Base-by-base conservation (phyloP, 2,329 filamentous ascomycete genomes). In the Cyphellophora attinorum region DNA sequence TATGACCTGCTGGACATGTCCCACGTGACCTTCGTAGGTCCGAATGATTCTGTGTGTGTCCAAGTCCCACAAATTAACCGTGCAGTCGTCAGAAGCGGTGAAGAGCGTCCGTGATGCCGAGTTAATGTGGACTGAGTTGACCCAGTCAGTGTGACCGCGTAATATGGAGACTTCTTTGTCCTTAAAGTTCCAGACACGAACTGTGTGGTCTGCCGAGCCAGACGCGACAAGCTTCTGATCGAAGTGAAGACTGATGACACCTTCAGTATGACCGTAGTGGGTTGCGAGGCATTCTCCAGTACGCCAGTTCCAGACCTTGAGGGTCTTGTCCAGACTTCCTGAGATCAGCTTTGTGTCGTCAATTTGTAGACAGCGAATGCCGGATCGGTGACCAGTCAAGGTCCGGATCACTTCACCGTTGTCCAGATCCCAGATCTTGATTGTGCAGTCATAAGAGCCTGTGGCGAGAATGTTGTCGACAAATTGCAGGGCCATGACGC, bases 291-390 rank as follows among this genome's bases (percentile, higher is more conserved):
- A 86, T 49, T 85, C 76, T 30, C 91, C 91, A 0, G 85, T 95
- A 42, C 82, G 76, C 86, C 88, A 95, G 54, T 98, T 93, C 91
- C 91, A 98, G 19, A 98, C 77, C 55, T 84, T 88, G 50, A 98
- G 73, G 4, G 81, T 93, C 31, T 76, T 74, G 57, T 96, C 91
- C 37, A 95, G 69, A 53, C 84, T 86, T 33, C 88, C 91, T 37
- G 82, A 93, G 54, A 95, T 88, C 40, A 98, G 70, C 52, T 93
- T 93, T 36, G 75, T 79, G 46, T 93, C 85, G 51, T 95, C 86
- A 51, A 96, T 96, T 53, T 96, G 88, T 23, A 98, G 68, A 36
- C 86, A 84, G 27, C 91, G 76, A 40, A 98, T 84, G 5, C 85
- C 85, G 27, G 76, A 76, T 1, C 76, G 81, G 51, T 96, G 91